phyloP scores from a whole-genome alignment of 2,329 filamentous ascomycete species.

The Drechslerella coelobrocha region DNA sequence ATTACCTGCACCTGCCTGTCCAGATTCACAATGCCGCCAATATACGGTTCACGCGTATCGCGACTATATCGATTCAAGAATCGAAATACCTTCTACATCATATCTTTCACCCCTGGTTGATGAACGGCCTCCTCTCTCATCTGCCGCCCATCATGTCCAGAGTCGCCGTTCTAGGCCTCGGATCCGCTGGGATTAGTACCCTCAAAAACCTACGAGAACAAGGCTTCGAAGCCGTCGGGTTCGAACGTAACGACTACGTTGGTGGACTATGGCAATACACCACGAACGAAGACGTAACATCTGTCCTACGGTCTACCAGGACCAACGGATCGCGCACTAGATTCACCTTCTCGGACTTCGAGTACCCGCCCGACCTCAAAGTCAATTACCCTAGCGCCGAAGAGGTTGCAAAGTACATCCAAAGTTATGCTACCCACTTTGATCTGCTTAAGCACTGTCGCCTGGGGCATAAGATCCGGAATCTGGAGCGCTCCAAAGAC shows the following conservation, averaged over 20 bases:
- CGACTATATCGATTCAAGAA: too few species aligned
- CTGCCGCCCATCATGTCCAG: neutral
- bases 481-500: constrained; percentile 6
- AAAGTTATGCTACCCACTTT: constrained; percentile 17
- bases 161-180: constrained; percentile 24
- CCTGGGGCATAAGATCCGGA: constrained; percentile 4
- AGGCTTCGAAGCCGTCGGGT: constrained; percentile 61
- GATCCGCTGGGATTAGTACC: constrained; percentile 7
- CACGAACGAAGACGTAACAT: constrained; percentile 58
- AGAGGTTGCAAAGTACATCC: constrained; percentile 28
- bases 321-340: constrained; percentile 21
- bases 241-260: constrained; percentile 59
- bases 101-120: neutral
- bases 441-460: constrained; percentile 11
- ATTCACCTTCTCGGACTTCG: constrained; percentile 37
- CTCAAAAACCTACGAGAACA: constrained; percentile 61
- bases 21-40: too few species aligned
- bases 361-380: constrained; percentile 21
- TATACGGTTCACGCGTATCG: too few species aligned
- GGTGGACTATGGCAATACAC: constrained; percentile 62
- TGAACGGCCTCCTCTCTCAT: neutral
- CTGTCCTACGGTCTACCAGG: constrained; percentile 56
- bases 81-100: neutral
- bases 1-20: too few species aligned
- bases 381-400: constrained; percentile 15